phyloP scores from a whole-genome alignment of 2,329 filamentous ascomycete species.

The Fusarium verticillioides region DNA sequence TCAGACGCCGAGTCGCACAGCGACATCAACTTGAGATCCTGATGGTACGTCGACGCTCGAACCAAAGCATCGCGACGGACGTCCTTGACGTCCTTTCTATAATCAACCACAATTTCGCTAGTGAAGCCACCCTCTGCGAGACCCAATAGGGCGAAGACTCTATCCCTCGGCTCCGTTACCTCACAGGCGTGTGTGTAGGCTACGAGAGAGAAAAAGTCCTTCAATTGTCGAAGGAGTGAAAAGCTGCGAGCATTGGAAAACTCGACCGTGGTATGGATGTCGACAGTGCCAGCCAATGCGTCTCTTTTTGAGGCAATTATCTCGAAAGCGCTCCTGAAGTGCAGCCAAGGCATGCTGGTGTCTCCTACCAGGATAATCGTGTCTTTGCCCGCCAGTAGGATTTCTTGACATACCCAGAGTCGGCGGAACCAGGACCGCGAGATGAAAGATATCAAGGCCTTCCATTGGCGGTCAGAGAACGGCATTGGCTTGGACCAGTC shows the following conservation, averaged over 20 bases:
- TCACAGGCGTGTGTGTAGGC: not conserved
- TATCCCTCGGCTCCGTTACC: not conserved
- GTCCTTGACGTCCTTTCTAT: not conserved
- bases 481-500: not conserved
- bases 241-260: not conserved
- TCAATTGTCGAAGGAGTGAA: not conserved
- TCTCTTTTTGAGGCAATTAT: slow-evolving; percentile 1
- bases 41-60: not conserved
- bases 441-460: not conserved
- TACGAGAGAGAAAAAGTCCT: not conserved
- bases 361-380: not conserved
- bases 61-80: slow-evolving; percentile 1
- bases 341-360: not conserved
- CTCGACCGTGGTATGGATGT: not conserved
- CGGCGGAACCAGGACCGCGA: not conserved
- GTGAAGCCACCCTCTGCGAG: not conserved
- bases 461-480: not conserved
- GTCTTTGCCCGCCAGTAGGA: not conserved
- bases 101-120: not conserved
- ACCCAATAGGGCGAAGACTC: not conserved
- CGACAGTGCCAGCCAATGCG: not conserved
- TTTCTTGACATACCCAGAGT: slow-evolving; percentile 1
- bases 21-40: not conserved
- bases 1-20: slow-evolving; percentile 1
- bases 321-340: not conserved